phyloP scores from a whole-genome alignment of 2,329 filamentous ascomycete species.

The Stemphylium beticola region DNA sequence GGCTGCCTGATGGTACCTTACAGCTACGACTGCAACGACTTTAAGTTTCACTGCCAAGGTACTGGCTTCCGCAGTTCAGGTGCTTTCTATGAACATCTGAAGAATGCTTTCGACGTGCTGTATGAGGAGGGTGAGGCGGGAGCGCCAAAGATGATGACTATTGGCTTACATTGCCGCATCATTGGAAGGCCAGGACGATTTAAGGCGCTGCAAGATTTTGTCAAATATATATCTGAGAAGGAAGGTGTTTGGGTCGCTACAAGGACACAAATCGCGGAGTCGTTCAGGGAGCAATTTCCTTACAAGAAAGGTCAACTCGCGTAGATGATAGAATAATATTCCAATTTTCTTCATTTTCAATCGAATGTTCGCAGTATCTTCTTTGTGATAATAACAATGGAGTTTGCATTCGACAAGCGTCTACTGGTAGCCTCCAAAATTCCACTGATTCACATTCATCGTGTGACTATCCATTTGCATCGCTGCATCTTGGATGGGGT shows the following conservation, averaged over 20 bases:
- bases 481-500: constrained; percentile 14
- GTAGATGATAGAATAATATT: constrained; percentile 4
- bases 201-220: constrained; percentile 59
- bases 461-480: constrained; percentile 5
- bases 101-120: constrained; percentile 61
- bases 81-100: constrained; percentile 56
- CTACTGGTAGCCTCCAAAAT: constrained; percentile 26
- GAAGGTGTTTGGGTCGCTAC: constrained; percentile 63
- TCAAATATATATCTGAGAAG: constrained; percentile 60
- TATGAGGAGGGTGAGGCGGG: constrained; percentile 57
- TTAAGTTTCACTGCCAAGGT: constrained; percentile 53
- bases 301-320: constrained; percentile 54
- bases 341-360: no score
- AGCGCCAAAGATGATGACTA: constrained; percentile 59
- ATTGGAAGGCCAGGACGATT: constrained; percentile 61
- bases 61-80: constrained; percentile 55
- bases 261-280: constrained; percentile 59
- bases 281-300: constrained; percentile 57
- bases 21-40: constrained; percentile 63
- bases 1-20: constrained; percentile 64
- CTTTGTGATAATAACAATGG: not conserved
- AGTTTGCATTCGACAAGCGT: not conserved
- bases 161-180: constrained; percentile 61
- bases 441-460: constrained; percentile 21
- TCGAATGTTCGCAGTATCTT: no score